Percentiles rank a stretch among this genome's conserved stretches.
Evolutionary conservation across 2,329 filamentous ascomycete species (phyloP).

Genomic region (Fusarium papillatum): DNA sequence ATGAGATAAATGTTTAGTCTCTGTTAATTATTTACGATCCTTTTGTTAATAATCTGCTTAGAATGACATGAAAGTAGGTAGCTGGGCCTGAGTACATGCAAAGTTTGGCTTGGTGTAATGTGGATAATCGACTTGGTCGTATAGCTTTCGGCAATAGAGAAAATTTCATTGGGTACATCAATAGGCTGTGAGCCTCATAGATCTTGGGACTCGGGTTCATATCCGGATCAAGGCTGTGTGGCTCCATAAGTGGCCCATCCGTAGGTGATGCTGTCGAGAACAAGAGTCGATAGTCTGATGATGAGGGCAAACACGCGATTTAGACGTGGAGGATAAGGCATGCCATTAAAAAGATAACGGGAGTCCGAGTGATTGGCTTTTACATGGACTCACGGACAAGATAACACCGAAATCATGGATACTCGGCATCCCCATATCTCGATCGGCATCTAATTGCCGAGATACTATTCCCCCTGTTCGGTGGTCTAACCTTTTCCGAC

Average conservation of each 20-base stretch:
- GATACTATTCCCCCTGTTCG: not conserved
- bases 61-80: not conserved
- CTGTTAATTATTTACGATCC: not conserved
- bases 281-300: not conserved
- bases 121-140: slow-evolving; percentile 5
- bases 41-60: not conserved
- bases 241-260: not conserved
- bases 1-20: not conserved
- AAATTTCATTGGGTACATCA: not conserved
- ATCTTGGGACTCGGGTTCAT: not conserved
- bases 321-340: not conserved
- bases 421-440: not conserved
- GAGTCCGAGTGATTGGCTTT: not conserved
- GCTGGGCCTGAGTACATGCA: slow-evolving; percentile 14
- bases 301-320: not conserved
- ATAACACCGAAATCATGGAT: not conserved
- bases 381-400: not conserved
- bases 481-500: not conserved
- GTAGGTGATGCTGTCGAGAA: not conserved
- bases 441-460: not conserved
- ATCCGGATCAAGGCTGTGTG: not conserved
- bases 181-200: not conserved
- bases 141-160: slow-evolving; percentile 1
- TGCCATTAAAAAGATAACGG: not conserved
- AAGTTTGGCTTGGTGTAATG: slow-evolving; percentile 18